Conservation (phyloP, 140 eudicot species). For the Bidens hawaiensis region DNA sequence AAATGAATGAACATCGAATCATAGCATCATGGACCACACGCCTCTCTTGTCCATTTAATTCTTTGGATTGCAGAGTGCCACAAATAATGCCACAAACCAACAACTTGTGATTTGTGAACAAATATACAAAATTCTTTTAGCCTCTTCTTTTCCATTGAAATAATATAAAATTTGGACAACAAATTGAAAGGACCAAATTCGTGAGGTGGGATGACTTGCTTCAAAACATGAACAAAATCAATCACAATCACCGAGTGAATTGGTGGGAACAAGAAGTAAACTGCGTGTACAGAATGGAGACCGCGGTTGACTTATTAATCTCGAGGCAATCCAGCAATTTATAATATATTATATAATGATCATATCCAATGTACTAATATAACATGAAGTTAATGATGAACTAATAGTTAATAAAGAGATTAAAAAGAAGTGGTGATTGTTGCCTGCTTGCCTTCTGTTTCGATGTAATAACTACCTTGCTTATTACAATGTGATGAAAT, state of each 20-base stretch:
- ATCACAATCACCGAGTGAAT: neutral
- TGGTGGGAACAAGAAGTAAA: neutral
- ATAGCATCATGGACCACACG: constrained; percentile 1
- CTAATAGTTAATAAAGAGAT: no score
- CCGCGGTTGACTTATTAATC: neutral
- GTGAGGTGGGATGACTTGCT: neutral
- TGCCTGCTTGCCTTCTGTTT: no score
- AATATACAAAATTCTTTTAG: neutral
- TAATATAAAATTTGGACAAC: no score
- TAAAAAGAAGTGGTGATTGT: no score
- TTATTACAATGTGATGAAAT: no score
- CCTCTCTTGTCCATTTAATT: neutral
- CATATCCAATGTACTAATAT: no score
- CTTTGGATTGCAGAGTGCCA: neutral
- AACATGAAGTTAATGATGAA: no score
- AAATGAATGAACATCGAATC: neutral
- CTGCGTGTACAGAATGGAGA: neutral
- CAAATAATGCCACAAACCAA: constrained; percentile 5
- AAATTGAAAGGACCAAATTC: neutral
- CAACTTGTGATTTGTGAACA: neutral
- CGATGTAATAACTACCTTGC: no score
- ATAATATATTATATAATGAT: no score
- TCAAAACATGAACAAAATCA: neutral
- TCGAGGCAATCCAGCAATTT: neutral
- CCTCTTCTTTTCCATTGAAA: neutral